Evolutionary conservation across 1,284 basidiomycete species (phyloP), one percentile per base, ranked within the genome.

Genomic region (Heterobasidion occidentale): DNA sequence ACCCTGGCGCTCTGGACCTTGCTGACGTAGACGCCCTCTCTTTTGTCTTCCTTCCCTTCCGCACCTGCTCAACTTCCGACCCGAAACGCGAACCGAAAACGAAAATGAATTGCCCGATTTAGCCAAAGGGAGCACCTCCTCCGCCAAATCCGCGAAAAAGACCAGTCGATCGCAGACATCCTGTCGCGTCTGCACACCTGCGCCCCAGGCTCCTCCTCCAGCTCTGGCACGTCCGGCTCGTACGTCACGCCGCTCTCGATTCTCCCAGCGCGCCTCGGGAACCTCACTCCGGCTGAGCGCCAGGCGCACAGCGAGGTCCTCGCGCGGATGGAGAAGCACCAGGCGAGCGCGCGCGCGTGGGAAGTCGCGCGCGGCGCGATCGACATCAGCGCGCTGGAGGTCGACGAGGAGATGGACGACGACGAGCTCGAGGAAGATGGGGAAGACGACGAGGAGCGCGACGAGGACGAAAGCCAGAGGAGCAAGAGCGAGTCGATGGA

Each of bases 71-170:
- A 27, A 27, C 27, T 5, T 5, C 5, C 27, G 27, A 27, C 27
- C 1, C 27, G 27, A 27, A 27, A 27, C 27, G 27, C 27, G 27
- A 27, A 27, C 27, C 27, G 27, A 27, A 27, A 27, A 27, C 27
- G 27, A 27, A 27, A 27, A 27, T 3, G 27, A 27, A 27, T 27
- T 6, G 27, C 27, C 27, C 27, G 4, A 6, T 27, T 5, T 27
- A 70, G 68, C 8, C 63, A 64, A 63, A 64, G 69, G 36, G 68
- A 67, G 51, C 62, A 67, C 35, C 59, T 71, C 17, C 65, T 68
- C 33, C 63, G 64, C 45, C 64, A 71, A 51, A 68, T 72, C 53
- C 64, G 67, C 35, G 67, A 69, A 59, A 73, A 70, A 58, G 68
- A 72, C 53, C 66, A 68, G 14, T 56, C 63, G 56, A 69, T 73